Base-by-base conservation (phyloP, 228 moss, liverwort and hornwort genomes). In the Sphagnum fallax region DNA sequence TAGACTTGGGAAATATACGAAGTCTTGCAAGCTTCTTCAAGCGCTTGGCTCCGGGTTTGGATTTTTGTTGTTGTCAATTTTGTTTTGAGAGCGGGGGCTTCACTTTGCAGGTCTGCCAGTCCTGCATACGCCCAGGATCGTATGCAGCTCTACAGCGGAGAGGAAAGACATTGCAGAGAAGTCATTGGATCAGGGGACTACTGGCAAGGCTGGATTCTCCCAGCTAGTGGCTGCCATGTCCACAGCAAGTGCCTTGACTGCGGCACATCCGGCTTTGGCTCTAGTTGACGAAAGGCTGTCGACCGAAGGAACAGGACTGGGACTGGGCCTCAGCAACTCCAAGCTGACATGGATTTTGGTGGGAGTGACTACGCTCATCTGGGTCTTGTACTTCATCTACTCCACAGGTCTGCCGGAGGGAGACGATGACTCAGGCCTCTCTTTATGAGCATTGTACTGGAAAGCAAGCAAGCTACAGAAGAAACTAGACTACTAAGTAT, bases 391-490 rank as follows among this genome's bases (percentile, higher is more conserved):
- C 76, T 89, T 91, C 70, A 67, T 80, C 0, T 89, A 89, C 77
- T 53, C 89, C 14, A 71, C 89, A 6, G 71, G 61, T 52, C 77
- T 91, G 5, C 81, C 91, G 2, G 84, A 87, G 76, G 76, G 78
- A 51, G 84, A 85, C 55, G 89, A 91, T 60, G 83, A 84, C 70
- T 89, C 89, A 0, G 91, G 91, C 12, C 78, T 91, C 63, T 86
- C 86, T 66, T 55, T 55, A 12, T 55, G 12, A 55, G 2, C 32
- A 32, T 32, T 32, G 32, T 1, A 32, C 32, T 32, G 32, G 32
- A 32, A 32, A 32, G 32, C 32, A 32, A 32, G 32, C 2, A 2
- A 32, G 32, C 32, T 32, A 32, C 32, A 32, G 32, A 32, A 32
- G 2, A 32, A 32, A 32, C 32, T 32, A 32, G 32, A 32, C 2